Percentiles rank a stretch among this genome's conserved stretches.
Evolutionary conservation across 768 basidiomycete genomes (phyloP).

Genomic region (Boletus eberwhitei): DNA sequence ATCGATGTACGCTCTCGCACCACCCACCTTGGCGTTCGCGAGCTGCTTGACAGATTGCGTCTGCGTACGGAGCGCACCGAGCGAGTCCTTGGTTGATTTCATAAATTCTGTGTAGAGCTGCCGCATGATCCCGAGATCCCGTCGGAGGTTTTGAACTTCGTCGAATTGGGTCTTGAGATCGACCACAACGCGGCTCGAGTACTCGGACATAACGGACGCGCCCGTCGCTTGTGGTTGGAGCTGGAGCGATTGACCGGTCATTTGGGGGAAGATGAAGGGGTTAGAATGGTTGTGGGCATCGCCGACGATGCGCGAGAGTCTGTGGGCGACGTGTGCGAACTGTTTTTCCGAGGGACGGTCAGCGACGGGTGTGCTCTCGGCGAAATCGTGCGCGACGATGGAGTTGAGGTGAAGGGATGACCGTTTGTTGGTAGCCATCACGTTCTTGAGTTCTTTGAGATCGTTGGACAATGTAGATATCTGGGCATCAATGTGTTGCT

Average conservation of each 20-base stretch:
- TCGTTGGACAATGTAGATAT: slow-evolving; percentile 83
- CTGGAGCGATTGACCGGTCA: slow-evolving; percentile 61
- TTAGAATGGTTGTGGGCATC: slow-evolving; percentile 33
- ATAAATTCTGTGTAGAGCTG: slow-evolving; percentile 95
- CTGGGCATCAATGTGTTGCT: slow-evolving; percentile 93
- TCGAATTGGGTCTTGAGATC: slow-evolving; percentile 93
- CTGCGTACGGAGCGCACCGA: slow-evolving; percentile 74
- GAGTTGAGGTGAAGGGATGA: slow-evolving; percentile 46
- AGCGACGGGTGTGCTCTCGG: slow-evolving; percentile 62
- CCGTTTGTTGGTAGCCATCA: slow-evolving; percentile 55
- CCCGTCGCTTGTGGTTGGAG: slow-evolving; percentile 69
- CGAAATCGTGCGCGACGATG: slow-evolving; percentile 52
- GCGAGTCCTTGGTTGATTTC: slow-evolving; percentile 83
- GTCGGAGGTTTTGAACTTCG: slow-evolving; percentile 89
- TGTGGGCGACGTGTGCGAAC: slow-evolving; percentile 67
- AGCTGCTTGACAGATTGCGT: slow-evolving; percentile 87
- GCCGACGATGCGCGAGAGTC: slow-evolving; percentile 69
- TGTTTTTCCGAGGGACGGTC: slow-evolving; percentile 73
- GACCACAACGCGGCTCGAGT: slow-evolving; percentile 66
- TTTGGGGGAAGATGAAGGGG: slow-evolving; percentile 50
- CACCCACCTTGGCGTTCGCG: slow-evolving; percentile 76
- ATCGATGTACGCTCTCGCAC: slow-evolving; percentile 84
- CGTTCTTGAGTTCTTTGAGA: slow-evolving; percentile 79
- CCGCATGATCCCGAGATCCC: slow-evolving; percentile 90
- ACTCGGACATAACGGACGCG: slow-evolving; percentile 68